Evolutionary conservation across 768 basidiomycete genomes (phyloP).

Genomic region (Leccinum incarnatum): DNA sequence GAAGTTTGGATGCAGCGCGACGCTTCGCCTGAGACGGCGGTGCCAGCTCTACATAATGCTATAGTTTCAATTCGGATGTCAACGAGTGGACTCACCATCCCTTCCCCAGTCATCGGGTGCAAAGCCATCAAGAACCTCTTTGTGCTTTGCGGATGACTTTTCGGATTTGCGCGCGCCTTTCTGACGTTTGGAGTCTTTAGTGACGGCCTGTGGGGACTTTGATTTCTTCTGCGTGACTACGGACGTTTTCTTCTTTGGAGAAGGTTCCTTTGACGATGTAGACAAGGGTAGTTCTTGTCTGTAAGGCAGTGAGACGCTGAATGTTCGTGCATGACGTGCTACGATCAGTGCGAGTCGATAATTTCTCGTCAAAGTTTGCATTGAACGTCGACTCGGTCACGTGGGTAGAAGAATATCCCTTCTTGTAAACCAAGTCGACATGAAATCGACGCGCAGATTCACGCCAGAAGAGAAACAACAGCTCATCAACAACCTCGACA

Average conservation of each 20-base stretch:
- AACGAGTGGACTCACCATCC: conserved; percentile 16
- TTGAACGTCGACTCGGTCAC: not conserved
- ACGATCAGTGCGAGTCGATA: conserved; percentile 11
- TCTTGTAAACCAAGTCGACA: conserved; percentile 1
- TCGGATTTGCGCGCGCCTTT: conserved; percentile 6
- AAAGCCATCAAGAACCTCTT: conserved; percentile 5
- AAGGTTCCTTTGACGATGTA: not conserved
- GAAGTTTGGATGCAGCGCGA: conserved; percentile 1
- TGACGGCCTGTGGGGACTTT: not conserved
- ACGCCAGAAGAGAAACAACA: conserved; percentile 72
- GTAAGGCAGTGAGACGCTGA: conserved; percentile 4
- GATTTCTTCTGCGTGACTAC: conserved; percentile 1
- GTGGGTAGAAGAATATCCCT: not conserved
- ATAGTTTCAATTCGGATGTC: not conserved
- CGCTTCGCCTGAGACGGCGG: conserved; percentile 8
- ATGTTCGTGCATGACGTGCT: conserved; percentile 10
- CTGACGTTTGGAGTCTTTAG: not conserved
- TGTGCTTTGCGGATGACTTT: not conserved
- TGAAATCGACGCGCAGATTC: conserved; percentile 38
- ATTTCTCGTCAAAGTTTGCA: conserved; percentile 10
- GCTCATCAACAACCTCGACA: conserved; percentile 72
- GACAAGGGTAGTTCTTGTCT: not conserved
- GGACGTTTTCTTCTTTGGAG: not conserved
- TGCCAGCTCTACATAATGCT: conserved; percentile 8
- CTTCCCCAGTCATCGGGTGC: conserved; percentile 20